A percentile compares a stretch with the other conserved stretches of the same genome.
Evolutionary conservation across 768 basidiomycete species (phyloP).

Genomic region (Mycena vitilis): DNA sequence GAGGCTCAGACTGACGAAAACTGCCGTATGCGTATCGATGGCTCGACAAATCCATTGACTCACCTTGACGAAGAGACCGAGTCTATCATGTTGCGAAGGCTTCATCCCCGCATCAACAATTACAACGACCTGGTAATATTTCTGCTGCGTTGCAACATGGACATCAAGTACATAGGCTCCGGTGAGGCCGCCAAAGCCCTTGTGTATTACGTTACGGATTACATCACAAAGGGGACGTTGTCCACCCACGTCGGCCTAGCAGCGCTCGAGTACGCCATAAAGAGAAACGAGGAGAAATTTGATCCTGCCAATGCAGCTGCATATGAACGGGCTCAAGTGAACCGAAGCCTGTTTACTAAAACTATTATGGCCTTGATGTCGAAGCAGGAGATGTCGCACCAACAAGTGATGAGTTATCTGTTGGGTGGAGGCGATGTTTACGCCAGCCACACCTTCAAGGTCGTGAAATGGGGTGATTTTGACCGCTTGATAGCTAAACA

Average conservation of each 20-base stretch:
- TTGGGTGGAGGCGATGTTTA: conserved; percentile 12
- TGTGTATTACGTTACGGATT: conserved; percentile 50
- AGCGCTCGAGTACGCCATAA: conserved; percentile 32
- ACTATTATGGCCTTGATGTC: conserved; percentile 20
- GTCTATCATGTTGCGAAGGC: conserved; percentile 19
- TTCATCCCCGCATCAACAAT: conserved; percentile 32
- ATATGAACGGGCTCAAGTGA: neutral
- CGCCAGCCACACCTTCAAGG: conserved; percentile 5
- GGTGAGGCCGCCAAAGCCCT: conserved; percentile 44
- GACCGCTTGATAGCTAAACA: neutral
- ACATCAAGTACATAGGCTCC: conserved; percentile 46
- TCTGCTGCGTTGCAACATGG: conserved; percentile 42
- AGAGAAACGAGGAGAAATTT: conserved; percentile 1
- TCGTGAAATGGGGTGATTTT: neutral
- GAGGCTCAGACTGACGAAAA: neutral
- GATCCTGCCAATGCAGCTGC: too few relatives aligned
- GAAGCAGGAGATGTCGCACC: conserved; percentile 22
- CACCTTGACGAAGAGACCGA: conserved; percentile 20
- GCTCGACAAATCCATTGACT: neutral
- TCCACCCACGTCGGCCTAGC: conserved; percentile 34
- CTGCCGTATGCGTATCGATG: conserved; percentile 14
- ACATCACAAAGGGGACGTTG: conserved; percentile 46
- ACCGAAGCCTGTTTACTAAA: conserved; percentile 11
- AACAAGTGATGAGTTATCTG: conserved; percentile 27
- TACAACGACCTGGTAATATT: conserved; percentile 33